Evolutionary conservation across 208 protist genomes (phyloP), one percentile per base, ranked within the genome.

Genomic region (Porcisia deanei): DNA sequence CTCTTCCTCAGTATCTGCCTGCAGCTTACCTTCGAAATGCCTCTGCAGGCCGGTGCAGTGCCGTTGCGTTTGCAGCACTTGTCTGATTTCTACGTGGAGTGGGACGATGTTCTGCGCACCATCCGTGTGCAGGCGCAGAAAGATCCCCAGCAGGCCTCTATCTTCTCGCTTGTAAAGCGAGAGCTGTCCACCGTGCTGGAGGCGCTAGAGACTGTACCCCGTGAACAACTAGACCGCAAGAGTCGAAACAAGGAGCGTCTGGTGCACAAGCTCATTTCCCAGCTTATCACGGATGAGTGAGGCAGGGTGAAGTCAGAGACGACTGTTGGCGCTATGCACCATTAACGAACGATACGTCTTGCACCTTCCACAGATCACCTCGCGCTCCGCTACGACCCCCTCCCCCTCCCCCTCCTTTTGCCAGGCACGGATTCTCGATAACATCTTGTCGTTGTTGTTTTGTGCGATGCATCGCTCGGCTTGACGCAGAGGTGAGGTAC

Each of bases 41-140:
- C 66, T 41, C 60, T 60, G n/a, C 84, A 90, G 69, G 77, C 83
- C 7, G 86, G 83, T 7, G 73, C 80, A 7, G 86, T 93, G 67
- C 88, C 91, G 34, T 82, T 92, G 41, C 93, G 93, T n/a, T 79
- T 95, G 71, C 85, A 88, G 63, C 57, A 88, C 39, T 59, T 96
- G 5, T 86, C 94, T 64, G 71, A 83, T 75, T 97, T 97, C 72
- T 95, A 93, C 74, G 84, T 97, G 18, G 90, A 96, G 80, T 96
- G 94, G 91, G 94, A 97, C 63, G 94, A 97, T 74, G 75, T 70
- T 70, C 85, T 97, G 64, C 88, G 86, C 60, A 80, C 77, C 20
- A 88, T 93, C 61, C 95, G 92, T 67, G 53, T 63, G 37, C 87
- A 94, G 59, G 81, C 85, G 34, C 54, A 45, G 47, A 85, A 89